Evolutionary conservation across 352 stramenopile genomes (phyloP), one percentile per base, ranked within the genome.

Genomic region (Phytophthora pluvialis): DNA sequence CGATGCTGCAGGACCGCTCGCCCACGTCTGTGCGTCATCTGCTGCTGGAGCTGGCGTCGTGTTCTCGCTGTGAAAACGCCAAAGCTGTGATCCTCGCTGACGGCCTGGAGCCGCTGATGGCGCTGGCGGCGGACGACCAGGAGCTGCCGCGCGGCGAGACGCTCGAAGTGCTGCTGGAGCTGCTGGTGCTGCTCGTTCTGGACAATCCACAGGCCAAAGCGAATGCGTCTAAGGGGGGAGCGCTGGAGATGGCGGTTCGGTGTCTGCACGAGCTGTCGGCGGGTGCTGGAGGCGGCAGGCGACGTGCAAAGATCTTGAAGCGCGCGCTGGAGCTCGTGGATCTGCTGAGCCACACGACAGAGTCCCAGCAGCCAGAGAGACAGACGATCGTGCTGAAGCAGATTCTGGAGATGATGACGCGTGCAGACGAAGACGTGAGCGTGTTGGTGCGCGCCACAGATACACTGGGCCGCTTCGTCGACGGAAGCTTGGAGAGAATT

Each of bases 241-340:
- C 77, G 9, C 16, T 88, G 35, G 60, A 52, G 1, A 39, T 88
- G 40, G 67, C 74, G 35, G 25, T 67, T 26, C 35, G 54, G 35
- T 67, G 60, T 54, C 29, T 73, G 9, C 53, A 58, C n/a, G 60
- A 61, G 31, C 52, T 70, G 31, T 48, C 50, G 38, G 28, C 29
- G 11, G 48, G 40, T n/a, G 21, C 35, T 76, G 16, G 51, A 57
- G 38, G 36, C 26, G 48, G 55, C 43, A 81, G 79, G 62, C 62
- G 67, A 35, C 79, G 75, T 36, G 70, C 62, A 18, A 77, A 73
- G 26, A 61, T 70, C 35, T 50, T 89, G n/a, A 80, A 73, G 15
- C 54, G 75, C 12, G 73, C 77, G 4, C 52, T 90, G 21, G 73
- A 86, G 28, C 45, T 89, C 32, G 46, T 86, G 26, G 70, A 79